phyloP scores from a whole-genome alignment of 768 basidiomycete species.

The Phylloporus sp. region DNA sequence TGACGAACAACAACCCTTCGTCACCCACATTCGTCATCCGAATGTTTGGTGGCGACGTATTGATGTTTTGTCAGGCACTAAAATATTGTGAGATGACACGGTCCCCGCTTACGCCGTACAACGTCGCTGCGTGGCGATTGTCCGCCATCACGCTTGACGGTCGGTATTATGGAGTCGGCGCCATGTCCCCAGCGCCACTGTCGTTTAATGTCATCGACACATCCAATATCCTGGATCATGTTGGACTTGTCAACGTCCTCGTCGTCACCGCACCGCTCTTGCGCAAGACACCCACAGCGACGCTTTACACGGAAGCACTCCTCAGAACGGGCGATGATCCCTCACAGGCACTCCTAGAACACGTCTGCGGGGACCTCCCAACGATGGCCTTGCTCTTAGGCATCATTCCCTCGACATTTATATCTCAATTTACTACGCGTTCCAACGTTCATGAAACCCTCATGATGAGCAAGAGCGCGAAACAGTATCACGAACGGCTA shows the following conservation, averaged over 20 bases:
- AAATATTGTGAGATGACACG: constrained; percentile 9
- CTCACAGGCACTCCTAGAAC: constrained; percentile 14
- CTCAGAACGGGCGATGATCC: constrained; percentile 11
- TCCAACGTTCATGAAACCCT: constrained; percentile 22
- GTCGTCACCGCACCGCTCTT: constrained; percentile 22
- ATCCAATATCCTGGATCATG: constrained; percentile 26
- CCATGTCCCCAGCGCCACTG: constrained; percentile 15
- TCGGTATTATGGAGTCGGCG: constrained; percentile 12
- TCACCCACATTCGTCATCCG: constrained; percentile 22
- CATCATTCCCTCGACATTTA: constrained; percentile 17
- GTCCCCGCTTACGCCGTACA: constrained; percentile 16
- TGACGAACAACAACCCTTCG: constrained; percentile 12
- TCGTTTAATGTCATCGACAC: constrained; percentile 31
- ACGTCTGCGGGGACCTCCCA: constrained; percentile 21
- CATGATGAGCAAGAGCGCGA: not conserved
- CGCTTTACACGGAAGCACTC: constrained; percentile 27
- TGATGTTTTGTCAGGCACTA: constrained; percentile 21
- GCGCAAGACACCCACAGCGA: constrained; percentile 13
- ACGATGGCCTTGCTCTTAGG: constrained; percentile 25
- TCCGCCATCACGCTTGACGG: constrained; percentile 20
- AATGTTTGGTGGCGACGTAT: constrained; percentile 27
- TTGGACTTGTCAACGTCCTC: constrained; percentile 26
- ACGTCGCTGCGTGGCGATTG: constrained; percentile 21
- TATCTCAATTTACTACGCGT: constrained; percentile 22
- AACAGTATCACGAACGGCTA: constrained; percentile 24